Evolutionary conservation across 2,329 filamentous ascomycete species (phyloP).

Genomic region (Leptosphaerulina australis): DNA sequence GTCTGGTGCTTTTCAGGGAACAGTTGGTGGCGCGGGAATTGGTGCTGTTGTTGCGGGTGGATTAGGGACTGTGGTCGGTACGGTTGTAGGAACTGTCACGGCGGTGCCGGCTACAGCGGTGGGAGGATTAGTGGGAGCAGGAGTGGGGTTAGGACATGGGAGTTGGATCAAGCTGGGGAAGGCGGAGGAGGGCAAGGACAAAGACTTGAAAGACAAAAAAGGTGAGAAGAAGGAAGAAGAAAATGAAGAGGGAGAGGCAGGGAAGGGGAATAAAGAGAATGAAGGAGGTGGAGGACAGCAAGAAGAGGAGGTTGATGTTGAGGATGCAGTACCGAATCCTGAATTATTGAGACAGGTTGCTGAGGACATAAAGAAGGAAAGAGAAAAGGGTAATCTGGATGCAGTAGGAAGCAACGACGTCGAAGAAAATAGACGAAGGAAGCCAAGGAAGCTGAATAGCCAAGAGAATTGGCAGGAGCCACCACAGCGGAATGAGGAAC

Average conservation of each 20-base stretch:
- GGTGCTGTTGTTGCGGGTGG: constrained; percentile 51
- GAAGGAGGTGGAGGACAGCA: constrained; percentile 16
- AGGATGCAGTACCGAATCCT: constrained; percentile 37
- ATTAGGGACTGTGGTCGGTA: constrained; percentile 51
- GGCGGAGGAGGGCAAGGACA: constrained; percentile 24
- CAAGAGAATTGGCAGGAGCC: constrained; percentile 16
- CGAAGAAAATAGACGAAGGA: constrained; percentile 13
- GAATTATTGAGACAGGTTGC: constrained; percentile 33
- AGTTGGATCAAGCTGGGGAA: constrained; percentile 51
- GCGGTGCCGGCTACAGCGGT: constrained; percentile 50
- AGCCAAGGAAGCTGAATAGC: constrained; percentile 10
- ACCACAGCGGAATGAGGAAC: constrained; percentile 3
- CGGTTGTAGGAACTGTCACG: constrained; percentile 49
- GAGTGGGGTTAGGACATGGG: constrained; percentile 51
- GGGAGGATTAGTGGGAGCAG: constrained; percentile 50
- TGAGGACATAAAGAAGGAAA: constrained; percentile 27
- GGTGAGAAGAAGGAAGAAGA: constrained; percentile 11
- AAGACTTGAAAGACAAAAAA: constrained; percentile 15
- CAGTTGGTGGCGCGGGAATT: constrained; percentile 51
- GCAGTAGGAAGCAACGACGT: constrained; percentile 11
- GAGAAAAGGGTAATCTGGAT: constrained; percentile 20
- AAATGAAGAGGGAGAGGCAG: constrained; percentile 15
- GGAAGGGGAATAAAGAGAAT: constrained; percentile 16
- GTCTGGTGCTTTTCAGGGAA: constrained; percentile 50
- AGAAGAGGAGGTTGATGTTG: constrained; percentile 26